Evolutionary conservation across 306 rosid genomes (phyloP), one percentile per base, ranked within the genome.

Genomic region (Citrullus amarus): DNA sequence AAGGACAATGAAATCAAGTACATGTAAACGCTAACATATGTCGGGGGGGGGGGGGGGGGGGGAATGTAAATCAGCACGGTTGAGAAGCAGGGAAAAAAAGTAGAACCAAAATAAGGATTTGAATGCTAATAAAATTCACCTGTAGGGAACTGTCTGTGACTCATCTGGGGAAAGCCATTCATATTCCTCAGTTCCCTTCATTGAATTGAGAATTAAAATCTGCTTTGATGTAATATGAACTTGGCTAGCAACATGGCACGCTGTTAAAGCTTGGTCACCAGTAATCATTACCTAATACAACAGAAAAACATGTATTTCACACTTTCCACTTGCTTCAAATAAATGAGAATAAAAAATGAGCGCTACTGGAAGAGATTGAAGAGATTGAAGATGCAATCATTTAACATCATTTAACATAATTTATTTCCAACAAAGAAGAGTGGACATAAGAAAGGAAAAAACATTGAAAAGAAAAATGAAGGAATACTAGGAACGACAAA

Each of bases 231-330:
- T 82, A 78, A 96, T 96, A 84, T 96, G 89, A 80, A 92, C 99
- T 91, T 92, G 99, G 81, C 97, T 86, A 79, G 98, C 97, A 72
- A 96, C 99, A 84, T 96, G 98, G 88, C 99, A 96, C n/a, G 99
- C 98, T 39, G 99, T 95, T 87, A 96, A 81, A 81, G 99, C 97
- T 90, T 96, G 99, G 82, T 96, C 99, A 79, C 99, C 98, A 60
- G 99, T 96, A 85, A 96, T 96, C 99, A 96, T 96, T 82, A 91
- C 99, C 99, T 96, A 66, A 48, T 74, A 74, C 50, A 74, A 74
- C 78, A 30, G 4, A 54, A 44, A 69, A 69, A 14, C 57, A 48
- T 15, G 41, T 6, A n/a, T 48, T 44, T n/a, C 46, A 65, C 30
- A 43, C 25, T 46, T 65, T 1, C 2, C 9, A 50, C 77, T 72